These are phyloP conservation scores for Cercophora scortea DNA, from an alignment of 495 filamentous ascomycete species.

Conservation along the genomic window DNA sequence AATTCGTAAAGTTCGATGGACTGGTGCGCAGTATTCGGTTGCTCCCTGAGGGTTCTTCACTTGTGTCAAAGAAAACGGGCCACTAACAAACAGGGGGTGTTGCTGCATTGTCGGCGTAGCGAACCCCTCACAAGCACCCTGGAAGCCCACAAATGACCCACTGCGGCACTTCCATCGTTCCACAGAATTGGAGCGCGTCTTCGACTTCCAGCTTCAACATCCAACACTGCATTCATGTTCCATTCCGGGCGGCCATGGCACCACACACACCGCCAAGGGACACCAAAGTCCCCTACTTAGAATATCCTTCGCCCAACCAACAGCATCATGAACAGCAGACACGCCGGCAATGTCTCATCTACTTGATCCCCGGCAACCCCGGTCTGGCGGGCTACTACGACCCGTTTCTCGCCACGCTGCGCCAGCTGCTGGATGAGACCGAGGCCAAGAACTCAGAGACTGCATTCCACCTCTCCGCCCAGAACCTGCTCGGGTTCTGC, in stretches of 20 bases:
- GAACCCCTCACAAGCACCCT: too few species aligned
- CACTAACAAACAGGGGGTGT: too few species aligned
- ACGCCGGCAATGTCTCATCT: slow-evolving; percentile 30
- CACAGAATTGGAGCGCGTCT: too few species aligned
- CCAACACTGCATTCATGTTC: too few species aligned
- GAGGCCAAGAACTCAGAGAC: neutral
- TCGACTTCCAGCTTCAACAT: neutral
- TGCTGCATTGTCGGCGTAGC: too few species aligned
- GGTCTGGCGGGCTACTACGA: slow-evolving; percentile 77
- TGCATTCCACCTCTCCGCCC: slow-evolving; percentile 55
- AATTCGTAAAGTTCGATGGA: too few species aligned
- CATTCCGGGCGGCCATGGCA: neutral
- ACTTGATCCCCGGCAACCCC: slow-evolving; percentile 81
- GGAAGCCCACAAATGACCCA: too few species aligned
- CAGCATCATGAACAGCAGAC: neutral
- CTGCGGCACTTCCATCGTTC: neutral
- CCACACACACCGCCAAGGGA: neutral
- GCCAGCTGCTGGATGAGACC: slow-evolving; percentile 23
- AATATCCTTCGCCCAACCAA: neutral
- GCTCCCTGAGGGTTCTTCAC: too few species aligned
- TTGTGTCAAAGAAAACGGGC: too few species aligned
- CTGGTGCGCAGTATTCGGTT: too few species aligned
- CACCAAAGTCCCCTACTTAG: neutral
- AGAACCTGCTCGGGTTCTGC: slow-evolving; percentile 68
- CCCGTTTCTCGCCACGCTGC: slow-evolving; percentile 51